A percentile compares a stretch with the other conserved stretches of the same genome.
phyloP scores from a whole-genome alignment of 805 yeast species.

The Candida boleticola region DNA sequence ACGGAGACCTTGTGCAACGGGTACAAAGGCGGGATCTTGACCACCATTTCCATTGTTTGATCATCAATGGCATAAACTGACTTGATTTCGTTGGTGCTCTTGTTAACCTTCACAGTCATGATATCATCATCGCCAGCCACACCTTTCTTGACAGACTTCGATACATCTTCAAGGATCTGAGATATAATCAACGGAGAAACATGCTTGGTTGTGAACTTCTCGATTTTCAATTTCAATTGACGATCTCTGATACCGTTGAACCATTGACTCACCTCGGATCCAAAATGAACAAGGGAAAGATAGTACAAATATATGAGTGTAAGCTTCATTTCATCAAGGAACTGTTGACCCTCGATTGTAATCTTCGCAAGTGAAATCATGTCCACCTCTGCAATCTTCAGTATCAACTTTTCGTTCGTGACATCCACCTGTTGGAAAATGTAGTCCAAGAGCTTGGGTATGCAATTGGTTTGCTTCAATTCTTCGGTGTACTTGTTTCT shows the following conservation, averaged over 20 bases:
- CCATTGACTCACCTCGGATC: conserved; percentile 66
- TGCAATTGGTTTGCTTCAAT: conserved; percentile 43
- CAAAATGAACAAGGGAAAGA: conserved; percentile 47
- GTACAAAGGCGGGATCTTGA: conserved; percentile 68
- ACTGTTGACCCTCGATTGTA: not conserved
- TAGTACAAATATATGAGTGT: conserved; percentile 52
- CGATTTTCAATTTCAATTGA: conserved; percentile 58
- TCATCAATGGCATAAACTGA: conserved; percentile 81
- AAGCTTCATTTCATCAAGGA: conserved; percentile 30
- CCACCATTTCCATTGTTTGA: conserved; percentile 75
- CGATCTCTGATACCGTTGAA: conserved; percentile 66
- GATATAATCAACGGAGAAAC: conserved; percentile 66
- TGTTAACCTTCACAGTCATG: conserved; percentile 60
- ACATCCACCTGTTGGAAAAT: conserved; percentile 54
- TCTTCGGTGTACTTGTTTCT: conserved; percentile 60
- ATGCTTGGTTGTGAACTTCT: conserved; percentile 55
- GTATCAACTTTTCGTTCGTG: conserved; percentile 9
- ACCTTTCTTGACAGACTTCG: conserved; percentile 34
- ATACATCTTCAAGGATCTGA: conserved; percentile 54
- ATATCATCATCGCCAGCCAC: conserved; percentile 36
- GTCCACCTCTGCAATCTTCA: not conserved
- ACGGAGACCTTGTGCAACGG: conserved; percentile 78
- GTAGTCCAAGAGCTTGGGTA: conserved; percentile 50
- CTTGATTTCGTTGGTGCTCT: conserved; percentile 62
- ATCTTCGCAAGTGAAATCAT: not conserved